Base-by-base conservation (phyloP, 257 asterid genomes). In the Eustoma russellianum region DNA sequence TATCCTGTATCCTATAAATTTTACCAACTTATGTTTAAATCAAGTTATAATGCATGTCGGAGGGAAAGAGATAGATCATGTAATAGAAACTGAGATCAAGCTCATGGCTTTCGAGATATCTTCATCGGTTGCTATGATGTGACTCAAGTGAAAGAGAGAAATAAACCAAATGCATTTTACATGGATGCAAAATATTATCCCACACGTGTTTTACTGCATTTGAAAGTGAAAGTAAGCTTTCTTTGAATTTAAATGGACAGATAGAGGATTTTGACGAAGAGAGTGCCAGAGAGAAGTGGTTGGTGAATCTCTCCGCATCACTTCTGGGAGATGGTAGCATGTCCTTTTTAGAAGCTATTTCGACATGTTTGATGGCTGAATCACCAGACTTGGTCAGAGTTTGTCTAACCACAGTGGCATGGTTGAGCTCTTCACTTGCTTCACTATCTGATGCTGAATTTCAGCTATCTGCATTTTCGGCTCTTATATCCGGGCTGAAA, bases 381-480 rank as follows among this genome's bases (percentile, higher is more conserved):
- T 74, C 64, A 50, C 66, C 74, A 4, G 75, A 70, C 46, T 49
- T 83, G 75, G 85, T 74, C 33, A 60, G 92, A 46, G 94, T 81
- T 12, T 77, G 92, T 59, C 65, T 83, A 50, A 82, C 81, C 34
- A 83, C 93, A 1, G 77, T 75, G 45, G 89, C 85, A 44, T 87
- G 96, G 94, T n/a, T 87, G 69, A 87, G 92, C 72, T 75, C 76
- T 41, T 72, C 83, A 2, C 74, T 83, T 5, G 70, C 72, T 60
- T 80, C 79, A 28, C 63, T 60, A n/a, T 52, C 78, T 0, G 74
- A 71, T 33, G 52, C 78, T 8, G 74, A 62, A 48, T 61, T 70
- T 63, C 86, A 81, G 73, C 70, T 68, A 34, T 65, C 63, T 46
- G 85, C 85, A 46, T 74, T 83, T 62, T 77, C 80, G 12, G 71